Evolutionary conservation across 352 stramenopile species (phyloP).

Genomic region (Phytophthora multivora): DNA sequence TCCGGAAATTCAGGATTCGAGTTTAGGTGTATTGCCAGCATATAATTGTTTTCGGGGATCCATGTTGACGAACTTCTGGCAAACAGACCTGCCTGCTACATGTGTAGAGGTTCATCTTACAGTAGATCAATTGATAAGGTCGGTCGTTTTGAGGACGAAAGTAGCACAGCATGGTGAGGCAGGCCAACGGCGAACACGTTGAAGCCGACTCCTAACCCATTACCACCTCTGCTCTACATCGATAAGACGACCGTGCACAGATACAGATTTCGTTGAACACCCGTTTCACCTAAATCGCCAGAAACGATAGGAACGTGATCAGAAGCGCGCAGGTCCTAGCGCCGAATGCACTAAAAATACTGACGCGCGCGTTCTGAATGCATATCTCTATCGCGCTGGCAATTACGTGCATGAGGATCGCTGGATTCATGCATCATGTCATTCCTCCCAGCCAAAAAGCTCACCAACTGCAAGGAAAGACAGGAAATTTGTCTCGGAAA

Average conservation of each 20-base stretch:
- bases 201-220: constrained; percentile 6
- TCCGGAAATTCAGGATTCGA: neutral
- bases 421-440: neutral
- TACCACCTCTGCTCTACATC: neutral
- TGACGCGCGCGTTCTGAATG: neutral
- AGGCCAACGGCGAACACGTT: neutral
- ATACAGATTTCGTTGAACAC: constrained; percentile 9
- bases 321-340: constrained; percentile 2
- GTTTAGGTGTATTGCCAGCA: neutral
- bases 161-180: neutral
- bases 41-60: neutral
- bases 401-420: neutral
- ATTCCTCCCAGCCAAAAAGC: neutral
- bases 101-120: neutral
- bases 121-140: neutral
- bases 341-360: neutral
- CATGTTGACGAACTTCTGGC: neutral
- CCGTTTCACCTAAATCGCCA: constrained; percentile 4
- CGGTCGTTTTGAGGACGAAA: too few relatives aligned
- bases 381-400: constrained; percentile 5
- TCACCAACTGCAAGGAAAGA: neutral
- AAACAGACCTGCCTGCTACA: neutral
- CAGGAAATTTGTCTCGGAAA: neutral
- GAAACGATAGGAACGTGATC: constrained; percentile 10
- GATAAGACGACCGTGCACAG: too few relatives aligned